Conservation (phyloP, 352 stramenopile genomes). For the Pythium aristosporum region DNA sequence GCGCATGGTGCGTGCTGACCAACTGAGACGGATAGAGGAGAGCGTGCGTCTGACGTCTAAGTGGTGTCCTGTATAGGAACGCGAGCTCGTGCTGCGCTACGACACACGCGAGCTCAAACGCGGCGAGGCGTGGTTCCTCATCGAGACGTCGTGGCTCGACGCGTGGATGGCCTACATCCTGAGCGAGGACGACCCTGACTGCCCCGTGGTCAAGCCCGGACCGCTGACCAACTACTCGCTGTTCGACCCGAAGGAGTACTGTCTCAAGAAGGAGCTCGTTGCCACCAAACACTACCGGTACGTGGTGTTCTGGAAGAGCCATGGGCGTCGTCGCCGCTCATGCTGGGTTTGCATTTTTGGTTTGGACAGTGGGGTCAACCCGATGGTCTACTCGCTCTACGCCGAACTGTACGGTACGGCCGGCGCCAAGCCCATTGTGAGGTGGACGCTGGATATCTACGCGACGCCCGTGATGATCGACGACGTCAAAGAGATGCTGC, state of each 20-base stretch:
- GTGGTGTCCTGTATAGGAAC: constrained; percentile 33
- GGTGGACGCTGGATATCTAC: constrained; percentile 82
- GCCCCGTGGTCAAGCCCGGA: constrained; percentile 46
- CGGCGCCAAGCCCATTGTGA: constrained; percentile 61
- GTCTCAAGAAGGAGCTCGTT: constrained; percentile 52
- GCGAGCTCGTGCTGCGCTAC: constrained; percentile 64
- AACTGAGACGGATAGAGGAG: background rate
- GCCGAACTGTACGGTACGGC: constrained; percentile 70
- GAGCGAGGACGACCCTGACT: constrained; percentile 57
- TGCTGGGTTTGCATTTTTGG: too few relatives aligned
- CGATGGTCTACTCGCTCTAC: constrained; percentile 77
- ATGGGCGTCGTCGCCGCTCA: background rate
- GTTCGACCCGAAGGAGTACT: constrained; percentile 71
- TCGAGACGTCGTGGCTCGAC: constrained; percentile 78
- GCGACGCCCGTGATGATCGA: constrained; percentile 75
- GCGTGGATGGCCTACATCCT: constrained; percentile 81
- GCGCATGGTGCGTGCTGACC: constrained; percentile 16
- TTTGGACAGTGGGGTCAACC: constrained; percentile 57
- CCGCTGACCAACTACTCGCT: constrained; percentile 72
- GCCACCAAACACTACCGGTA: constrained; percentile 73
- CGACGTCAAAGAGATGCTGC: constrained; percentile 74
- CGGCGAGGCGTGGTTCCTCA: constrained; percentile 75
- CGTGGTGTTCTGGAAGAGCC: background rate
- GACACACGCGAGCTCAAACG: constrained; percentile 64
- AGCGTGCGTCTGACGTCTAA: background rate